Conservation (phyloP, 2,329 filamentous ascomycete genomes). For the Sphaerulina populicola region DNA sequence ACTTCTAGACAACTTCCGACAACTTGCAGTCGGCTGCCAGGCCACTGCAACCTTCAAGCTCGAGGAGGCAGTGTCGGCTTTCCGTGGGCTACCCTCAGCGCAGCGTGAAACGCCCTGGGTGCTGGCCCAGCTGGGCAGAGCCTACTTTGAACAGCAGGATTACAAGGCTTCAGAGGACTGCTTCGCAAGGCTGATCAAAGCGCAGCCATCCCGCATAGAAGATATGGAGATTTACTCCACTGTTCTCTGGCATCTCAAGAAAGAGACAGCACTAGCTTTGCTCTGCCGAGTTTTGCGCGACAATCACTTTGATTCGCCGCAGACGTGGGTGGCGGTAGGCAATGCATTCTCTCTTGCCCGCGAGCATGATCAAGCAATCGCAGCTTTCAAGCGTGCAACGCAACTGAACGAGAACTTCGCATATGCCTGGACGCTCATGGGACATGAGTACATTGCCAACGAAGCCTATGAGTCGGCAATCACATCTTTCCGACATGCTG, state of each 20-base stretch:
- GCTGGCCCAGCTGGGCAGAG: conserved; percentile 78
- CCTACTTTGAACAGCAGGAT: conserved; percentile 80
- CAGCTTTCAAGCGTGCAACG: conserved; percentile 89
- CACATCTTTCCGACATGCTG: conserved; percentile 73
- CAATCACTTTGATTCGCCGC: conserved; percentile 75
- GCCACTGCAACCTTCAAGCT: conserved; percentile 71
- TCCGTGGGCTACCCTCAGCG: conserved; percentile 58
- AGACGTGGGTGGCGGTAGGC: conserved; percentile 91
- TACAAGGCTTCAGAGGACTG: conserved; percentile 81
- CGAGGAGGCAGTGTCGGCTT: conserved; percentile 64
- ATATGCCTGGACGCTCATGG: conserved; percentile 91
- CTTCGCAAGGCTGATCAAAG: conserved; percentile 68
- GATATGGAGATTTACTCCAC: conserved; percentile 99
- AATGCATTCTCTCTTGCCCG: conserved; percentile 89
- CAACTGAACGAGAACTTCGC: conserved; percentile 85
- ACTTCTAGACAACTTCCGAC: conserved; percentile 71
- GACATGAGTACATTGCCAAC: conserved; percentile 89
- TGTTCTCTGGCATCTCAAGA: conserved; percentile 95
- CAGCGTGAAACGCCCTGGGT: conserved; percentile 94
- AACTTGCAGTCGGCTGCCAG: conserved; percentile 72
- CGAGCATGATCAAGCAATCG: conserved; percentile 88
- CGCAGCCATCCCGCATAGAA: conserved; percentile 74
- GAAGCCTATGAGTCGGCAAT: conserved; percentile 96
- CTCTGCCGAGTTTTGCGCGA: conserved; percentile 86
- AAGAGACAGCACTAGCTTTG: conserved; percentile 83